Base-by-base conservation (phyloP, 108 stramenopile species). In the Skeletonema menzelii region DNA sequence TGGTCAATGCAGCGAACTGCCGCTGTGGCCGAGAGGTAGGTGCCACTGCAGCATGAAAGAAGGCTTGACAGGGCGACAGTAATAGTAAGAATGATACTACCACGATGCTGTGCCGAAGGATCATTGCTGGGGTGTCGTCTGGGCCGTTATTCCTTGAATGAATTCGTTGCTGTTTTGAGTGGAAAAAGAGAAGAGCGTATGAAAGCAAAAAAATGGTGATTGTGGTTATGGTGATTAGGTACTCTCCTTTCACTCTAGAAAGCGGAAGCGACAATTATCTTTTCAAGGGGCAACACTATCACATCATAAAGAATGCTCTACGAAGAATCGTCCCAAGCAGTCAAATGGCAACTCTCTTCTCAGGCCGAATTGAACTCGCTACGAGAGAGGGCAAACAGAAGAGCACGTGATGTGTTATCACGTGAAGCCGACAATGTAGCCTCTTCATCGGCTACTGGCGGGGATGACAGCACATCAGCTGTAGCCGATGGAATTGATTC, bases 261-360 rank as follows among this genome's bases (percentile, higher is more conserved):
- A n/a, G n/a, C 28, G 28, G 28, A 31, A 31, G 4, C 4, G 30
- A 5, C 30, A 5, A 31, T 0, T 31, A 31, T 4, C 4, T 31
- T 31, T 31, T 31, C 30, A 31, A 11, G 35, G 12, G 35, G 35
- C 35, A 11, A 37, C 35, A 2, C 10, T 2, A 35, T 1, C 8
- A 30, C 4, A 30, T 30, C 30, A 12, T 42, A n/a, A 15, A 53
- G 19, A 22, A 79, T 79, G 78, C 62, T 89, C 26, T 89, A 87
- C 46, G 75, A 84, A 63, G 82, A 88, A 61, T 85, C 87, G 17
- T 85, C 85, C 63, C 92, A 93, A 61, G 66, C 87, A 27, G 81
- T 76, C 56, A 76, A 86, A 38, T 93, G 92, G 92, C 62, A 89
- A 17, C 87, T 91, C 38, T 49, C 69, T 10, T 79, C 88, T 27